A percentile compares a stretch with the other conserved stretches of the same genome.
Conservation (phyloP, 2,329 filamentous ascomycete species). For the Ophiostoma triangulosporum region DNA sequence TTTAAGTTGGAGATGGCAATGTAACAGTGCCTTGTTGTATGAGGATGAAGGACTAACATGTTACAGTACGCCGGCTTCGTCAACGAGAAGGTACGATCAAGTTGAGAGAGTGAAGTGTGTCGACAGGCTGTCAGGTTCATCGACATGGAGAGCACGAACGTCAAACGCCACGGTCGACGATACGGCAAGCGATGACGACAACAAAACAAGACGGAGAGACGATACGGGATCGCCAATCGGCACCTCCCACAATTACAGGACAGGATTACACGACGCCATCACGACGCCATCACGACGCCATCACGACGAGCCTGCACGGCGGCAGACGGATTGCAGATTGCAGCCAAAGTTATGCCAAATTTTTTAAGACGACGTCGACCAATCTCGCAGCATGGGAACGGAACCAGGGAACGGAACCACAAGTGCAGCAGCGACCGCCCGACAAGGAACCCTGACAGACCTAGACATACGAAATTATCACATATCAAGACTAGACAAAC, state of each 20-base stretch:
- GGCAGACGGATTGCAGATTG: too few species aligned
- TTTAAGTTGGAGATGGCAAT: neutral
- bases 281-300: neutral
- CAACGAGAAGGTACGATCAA: slow-evolving; percentile 67
- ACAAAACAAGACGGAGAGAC: too few species aligned
- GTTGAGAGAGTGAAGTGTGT: neutral
- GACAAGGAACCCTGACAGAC: neutral
- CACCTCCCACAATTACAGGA: too few species aligned
- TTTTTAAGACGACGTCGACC: neutral
- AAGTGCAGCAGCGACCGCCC: neutral
- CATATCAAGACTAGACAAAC: neutral
- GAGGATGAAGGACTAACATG: neutral
- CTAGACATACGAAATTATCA: neutral
- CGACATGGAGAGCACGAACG: neutral
- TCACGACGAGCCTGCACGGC: neutral
- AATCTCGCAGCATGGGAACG: neutral
- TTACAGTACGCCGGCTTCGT: slow-evolving; percentile 75
- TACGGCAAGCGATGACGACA: neutral
- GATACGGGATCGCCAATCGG: neutral
- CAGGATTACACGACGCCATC: neutral
- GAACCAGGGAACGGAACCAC: neutral
- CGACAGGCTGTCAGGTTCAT: neutral
- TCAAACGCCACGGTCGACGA: neutral
- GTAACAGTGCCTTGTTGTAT: neutral
- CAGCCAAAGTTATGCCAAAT: neutral